phyloP scores from a whole-genome alignment of 2,329 filamentous ascomycete species.

The Scytalidium sp. region DNA sequence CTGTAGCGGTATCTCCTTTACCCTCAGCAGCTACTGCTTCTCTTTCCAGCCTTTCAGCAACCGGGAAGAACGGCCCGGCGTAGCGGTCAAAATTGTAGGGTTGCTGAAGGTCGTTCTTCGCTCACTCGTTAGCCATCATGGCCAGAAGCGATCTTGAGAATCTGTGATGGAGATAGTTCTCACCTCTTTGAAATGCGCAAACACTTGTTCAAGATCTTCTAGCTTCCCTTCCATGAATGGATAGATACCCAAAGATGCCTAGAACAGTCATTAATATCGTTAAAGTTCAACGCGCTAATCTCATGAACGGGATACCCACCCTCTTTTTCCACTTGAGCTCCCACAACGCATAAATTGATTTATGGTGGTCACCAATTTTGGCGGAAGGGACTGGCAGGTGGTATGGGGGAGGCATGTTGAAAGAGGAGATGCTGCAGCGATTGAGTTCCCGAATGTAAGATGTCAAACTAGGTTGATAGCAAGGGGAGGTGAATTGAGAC shows the following conservation, averaged over 20 bases:
- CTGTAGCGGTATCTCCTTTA: constrained; percentile 46
- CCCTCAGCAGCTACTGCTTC: constrained; percentile 49
- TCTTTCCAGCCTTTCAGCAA: constrained; percentile 53
- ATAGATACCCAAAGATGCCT: constrained; percentile 62
- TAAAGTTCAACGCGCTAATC: no score
- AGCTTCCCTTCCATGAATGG: constrained; percentile 71
- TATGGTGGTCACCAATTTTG: constrained; percentile 43
- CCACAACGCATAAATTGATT: constrained; percentile 62
- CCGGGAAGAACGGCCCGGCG: constrained; percentile 60
- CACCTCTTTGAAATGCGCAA: constrained; percentile 58
- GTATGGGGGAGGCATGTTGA: no score
- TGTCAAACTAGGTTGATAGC: no score
- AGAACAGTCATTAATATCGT: no score
- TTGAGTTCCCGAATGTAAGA: no score
- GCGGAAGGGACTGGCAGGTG: no score
- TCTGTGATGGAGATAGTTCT: constrained; percentile 7
- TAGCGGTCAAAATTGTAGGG: constrained; percentile 59
- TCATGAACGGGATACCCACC: constrained; percentile 34
- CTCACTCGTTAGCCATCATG: neutral
- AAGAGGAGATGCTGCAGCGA: no score
- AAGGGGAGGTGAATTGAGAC: no score
- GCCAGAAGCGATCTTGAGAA: neutral
- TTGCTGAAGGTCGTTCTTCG: constrained; percentile 21
- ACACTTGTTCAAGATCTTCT: constrained; percentile 68
- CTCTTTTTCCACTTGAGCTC: constrained; percentile 74